phyloP scores from a whole-genome alignment of 305 asterid species.

The Fraxinus greggii region DNA sequence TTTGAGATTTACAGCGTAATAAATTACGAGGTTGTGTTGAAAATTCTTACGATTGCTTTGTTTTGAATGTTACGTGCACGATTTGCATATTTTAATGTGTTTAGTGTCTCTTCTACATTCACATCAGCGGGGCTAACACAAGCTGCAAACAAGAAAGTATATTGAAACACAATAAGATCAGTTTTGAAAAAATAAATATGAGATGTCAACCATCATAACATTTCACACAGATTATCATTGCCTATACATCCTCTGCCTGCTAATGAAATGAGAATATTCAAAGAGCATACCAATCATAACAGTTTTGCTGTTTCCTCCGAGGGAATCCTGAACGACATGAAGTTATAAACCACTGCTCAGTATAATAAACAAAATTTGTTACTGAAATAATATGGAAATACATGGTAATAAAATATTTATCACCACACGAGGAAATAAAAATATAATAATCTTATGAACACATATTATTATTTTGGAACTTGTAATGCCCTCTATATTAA shows the following conservation, averaged over 20 bases:
- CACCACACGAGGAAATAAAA: background rate
- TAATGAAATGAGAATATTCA: conserved; percentile 6
- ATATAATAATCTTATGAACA: background rate
- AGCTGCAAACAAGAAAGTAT: conserved; percentile 42
- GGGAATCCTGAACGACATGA: conserved; percentile 69
- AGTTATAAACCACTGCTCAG: conserved; percentile 21
- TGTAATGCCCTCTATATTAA: background rate
- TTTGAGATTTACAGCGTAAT: background rate
- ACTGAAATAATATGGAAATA: background rate
- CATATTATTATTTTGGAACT: background rate
- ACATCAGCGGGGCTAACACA: conserved; percentile 95
- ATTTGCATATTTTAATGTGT: conserved; percentile 87
- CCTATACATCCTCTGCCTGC: background rate
- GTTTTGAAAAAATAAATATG: background rate
- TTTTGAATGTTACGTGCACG: conserved; percentile 95
- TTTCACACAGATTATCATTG: background rate
- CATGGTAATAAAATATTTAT: background rate
- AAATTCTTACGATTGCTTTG: conserved; percentile 76
- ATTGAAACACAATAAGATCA: background rate
- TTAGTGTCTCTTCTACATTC: conserved; percentile 87
- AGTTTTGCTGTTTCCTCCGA: conserved; percentile 96
- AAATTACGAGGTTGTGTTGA: background rate
- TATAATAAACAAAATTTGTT: background rate
- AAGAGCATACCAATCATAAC: conserved; percentile 79
- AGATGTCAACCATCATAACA: background rate